These are phyloP conservation scores for Stropharia rugosoannulata DNA, from an alignment of 768 basidiomycete genomes.

Conservation along the genomic window DNA sequence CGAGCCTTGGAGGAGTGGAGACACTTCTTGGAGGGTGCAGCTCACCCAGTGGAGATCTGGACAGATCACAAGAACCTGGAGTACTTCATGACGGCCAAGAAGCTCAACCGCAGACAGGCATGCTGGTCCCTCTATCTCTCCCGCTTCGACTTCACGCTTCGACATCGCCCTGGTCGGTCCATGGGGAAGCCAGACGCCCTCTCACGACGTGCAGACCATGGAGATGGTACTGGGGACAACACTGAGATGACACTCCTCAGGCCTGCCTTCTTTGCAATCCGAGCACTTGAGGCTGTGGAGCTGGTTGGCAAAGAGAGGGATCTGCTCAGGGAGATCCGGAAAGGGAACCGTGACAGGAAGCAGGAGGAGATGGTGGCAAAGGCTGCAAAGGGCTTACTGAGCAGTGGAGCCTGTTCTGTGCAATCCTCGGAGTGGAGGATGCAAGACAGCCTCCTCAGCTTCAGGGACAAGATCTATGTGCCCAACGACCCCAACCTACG, in stretches of 20 bases:
- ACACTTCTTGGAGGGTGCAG: conserved; percentile 20
- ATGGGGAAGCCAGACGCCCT: conserved; percentile 20
- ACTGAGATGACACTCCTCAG: conserved; percentile 8
- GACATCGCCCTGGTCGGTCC: conserved; percentile 15
- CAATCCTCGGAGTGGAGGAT: not conserved
- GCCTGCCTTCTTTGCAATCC: not conserved
- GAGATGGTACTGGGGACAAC: conserved; percentile 14
- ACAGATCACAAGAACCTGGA: conserved; percentile 37
- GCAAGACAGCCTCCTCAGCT: not conserved
- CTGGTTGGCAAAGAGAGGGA: not conserved
- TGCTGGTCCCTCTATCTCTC: conserved; percentile 24
- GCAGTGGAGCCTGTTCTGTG: not conserved
- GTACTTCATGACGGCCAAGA: conserved; percentile 35
- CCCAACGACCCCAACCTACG: not conserved
- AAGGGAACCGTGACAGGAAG: not conserved
- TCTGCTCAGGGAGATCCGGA: not conserved
- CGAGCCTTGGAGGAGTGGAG: conserved; percentile 19
- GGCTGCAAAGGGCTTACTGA: not conserved
- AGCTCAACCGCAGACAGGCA: conserved; percentile 40
- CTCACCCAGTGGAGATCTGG: conserved; percentile 24
- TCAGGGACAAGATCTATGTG: not conserved
- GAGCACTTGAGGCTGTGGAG: not conserved
- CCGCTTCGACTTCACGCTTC: conserved; percentile 17
- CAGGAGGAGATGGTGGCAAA: not conserved
- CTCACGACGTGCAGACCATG: conserved; percentile 19